Evolutionary conservation across 2,329 filamentous ascomycete species (phyloP).

Genomic region (Colletotrichum brevisporum): DNA sequence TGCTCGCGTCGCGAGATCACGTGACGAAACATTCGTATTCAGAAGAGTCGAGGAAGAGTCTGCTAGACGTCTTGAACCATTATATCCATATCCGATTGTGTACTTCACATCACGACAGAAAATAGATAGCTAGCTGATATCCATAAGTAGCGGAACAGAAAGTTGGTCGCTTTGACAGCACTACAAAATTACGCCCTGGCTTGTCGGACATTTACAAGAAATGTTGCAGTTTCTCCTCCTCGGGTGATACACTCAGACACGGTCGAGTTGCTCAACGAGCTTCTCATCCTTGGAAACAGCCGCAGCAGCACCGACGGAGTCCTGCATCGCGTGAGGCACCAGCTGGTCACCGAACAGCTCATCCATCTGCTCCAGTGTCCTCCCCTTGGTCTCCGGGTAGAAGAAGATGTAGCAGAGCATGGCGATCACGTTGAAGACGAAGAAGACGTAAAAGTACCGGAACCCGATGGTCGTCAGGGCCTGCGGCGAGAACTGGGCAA

Average conservation of each 20-base stretch:
- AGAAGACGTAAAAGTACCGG: constrained; percentile 57
- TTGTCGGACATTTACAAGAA: too few species aligned
- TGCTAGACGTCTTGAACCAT: too few species aligned
- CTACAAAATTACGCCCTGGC: too few species aligned
- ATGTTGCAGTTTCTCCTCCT: too few species aligned
- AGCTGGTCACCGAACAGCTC: constrained; percentile 50
- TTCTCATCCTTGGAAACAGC: constrained; percentile 35
- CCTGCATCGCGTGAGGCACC: constrained; percentile 36
- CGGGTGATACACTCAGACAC: not conserved
- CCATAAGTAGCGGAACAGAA: too few species aligned
- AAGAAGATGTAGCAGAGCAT: constrained; percentile 46
- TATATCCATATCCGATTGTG: too few species aligned
- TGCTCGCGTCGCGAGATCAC: too few species aligned
- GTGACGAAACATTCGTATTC: too few species aligned
- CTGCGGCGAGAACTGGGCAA: constrained; percentile 63
- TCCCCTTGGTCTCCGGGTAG: constrained; percentile 52
- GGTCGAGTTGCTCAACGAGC: constrained; percentile 28
- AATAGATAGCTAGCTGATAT: too few species aligned
- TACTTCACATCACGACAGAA: too few species aligned
- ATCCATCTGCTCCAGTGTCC: constrained; percentile 53
- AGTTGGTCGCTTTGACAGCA: too few species aligned
- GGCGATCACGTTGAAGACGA: constrained; percentile 45
- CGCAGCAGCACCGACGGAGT: constrained; percentile 26
- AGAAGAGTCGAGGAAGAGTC: too few species aligned
- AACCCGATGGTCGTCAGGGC: constrained; percentile 59